Evolutionary conservation across 2,329 filamentous ascomycete species (phyloP).

Genomic region (Fusarium hostae): DNA sequence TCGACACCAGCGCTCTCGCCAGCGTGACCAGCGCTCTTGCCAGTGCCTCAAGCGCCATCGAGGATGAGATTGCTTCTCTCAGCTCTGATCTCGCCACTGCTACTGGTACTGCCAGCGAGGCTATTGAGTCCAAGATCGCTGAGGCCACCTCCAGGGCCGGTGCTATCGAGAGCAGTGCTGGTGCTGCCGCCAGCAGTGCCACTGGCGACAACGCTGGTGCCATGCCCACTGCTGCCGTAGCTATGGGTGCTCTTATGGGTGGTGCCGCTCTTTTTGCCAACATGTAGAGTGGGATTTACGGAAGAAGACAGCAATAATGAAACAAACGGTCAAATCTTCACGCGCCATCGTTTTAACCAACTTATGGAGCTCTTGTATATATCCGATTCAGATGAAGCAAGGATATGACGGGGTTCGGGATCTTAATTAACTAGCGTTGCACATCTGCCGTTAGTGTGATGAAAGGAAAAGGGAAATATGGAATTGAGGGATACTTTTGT

Average conservation of each 20-base stretch:
- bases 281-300: conserved; percentile 49
- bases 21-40: conserved; percentile 33
- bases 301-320: conserved; percentile 10
- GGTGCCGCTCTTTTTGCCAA: conserved; percentile 59
- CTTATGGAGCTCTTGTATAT: background rate
- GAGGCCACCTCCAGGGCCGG: conserved; percentile 30
- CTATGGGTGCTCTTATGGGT: conserved; percentile 59
- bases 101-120: conserved; percentile 30
- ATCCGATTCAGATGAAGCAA: background rate
- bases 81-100: conserved; percentile 44
- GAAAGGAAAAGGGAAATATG: background rate
- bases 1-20: conserved; percentile 33
- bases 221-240: conserved; percentile 55
- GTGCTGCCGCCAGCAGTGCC: conserved; percentile 24
- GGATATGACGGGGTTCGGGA: conserved; percentile 7
- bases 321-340: conserved; percentile 12
- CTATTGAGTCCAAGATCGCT: conserved; percentile 30
- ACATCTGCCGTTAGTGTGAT: conserved; percentile 9
- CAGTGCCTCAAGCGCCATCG: conserved; percentile 17
- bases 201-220: conserved; percentile 46
- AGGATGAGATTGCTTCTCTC: conserved; percentile 36
- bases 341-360: background rate
- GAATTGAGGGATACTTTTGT: background rate
- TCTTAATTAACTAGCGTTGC: conserved; percentile 12
- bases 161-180: conserved; percentile 13